Evolutionary conservation across 2,329 filamentous ascomycete species (phyloP).

Genomic region (Aureobasidium mangrovei): DNA sequence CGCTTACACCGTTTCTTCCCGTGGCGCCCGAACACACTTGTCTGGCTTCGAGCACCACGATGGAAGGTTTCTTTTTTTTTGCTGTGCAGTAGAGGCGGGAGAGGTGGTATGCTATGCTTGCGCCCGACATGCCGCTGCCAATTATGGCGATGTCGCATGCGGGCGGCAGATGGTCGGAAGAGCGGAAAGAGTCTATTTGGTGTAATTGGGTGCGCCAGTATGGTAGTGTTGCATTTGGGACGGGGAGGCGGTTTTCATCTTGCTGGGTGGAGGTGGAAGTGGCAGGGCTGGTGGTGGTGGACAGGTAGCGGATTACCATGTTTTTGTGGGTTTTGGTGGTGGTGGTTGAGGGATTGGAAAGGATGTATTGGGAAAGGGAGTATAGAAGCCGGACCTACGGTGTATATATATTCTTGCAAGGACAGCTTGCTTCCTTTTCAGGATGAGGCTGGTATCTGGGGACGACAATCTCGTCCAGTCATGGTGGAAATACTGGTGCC

Average conservation of each 20-base stretch:
- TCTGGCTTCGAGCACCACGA: constrained; percentile 35
- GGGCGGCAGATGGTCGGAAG: constrained; percentile 19
- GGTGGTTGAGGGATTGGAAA: too few species aligned
- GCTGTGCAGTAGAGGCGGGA: constrained; percentile 16
- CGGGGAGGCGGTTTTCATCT: constrained; percentile 20
- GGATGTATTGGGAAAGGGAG: too few species aligned
- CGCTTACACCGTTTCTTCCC: constrained; percentile 29
- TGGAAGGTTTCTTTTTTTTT: constrained; percentile 19
- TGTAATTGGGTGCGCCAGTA: constrained; percentile 35
- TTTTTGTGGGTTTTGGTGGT: too few species aligned
- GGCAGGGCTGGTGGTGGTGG: too few species aligned
- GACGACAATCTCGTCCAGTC: too few species aligned
- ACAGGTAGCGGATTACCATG: too few species aligned
- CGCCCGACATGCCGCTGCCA: constrained; percentile 34
- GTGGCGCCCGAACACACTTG: constrained; percentile 32
- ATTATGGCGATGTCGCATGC: constrained; percentile 31
- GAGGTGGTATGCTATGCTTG: constrained; percentile 30
- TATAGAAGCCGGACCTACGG: too few species aligned
- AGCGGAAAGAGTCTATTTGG: constrained; percentile 27
- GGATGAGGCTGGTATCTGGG: too few species aligned
- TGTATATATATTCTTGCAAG: too few species aligned
- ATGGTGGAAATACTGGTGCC: too few species aligned
- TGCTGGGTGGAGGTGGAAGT: not conserved
- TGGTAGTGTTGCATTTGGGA: constrained; percentile 27
- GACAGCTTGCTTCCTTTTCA: too few species aligned